These are phyloP conservation scores for Triticum urartu DNA, from an alignment of 176 grass and related monocot genomes.

Conservation along the genomic window DNA sequence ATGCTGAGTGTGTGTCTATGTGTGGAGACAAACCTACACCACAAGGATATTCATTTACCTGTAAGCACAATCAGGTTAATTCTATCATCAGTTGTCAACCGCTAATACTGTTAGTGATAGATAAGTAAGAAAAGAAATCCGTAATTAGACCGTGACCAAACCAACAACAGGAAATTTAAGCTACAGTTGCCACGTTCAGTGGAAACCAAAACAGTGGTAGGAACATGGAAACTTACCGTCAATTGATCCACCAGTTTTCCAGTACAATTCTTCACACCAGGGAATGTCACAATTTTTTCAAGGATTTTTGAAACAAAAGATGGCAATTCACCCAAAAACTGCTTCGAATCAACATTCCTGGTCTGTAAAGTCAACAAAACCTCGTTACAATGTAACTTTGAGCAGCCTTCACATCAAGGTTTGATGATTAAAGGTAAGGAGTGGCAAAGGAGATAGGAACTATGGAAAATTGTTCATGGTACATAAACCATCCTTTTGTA, in stretches of 20 bases:
- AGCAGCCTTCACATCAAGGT: background rate
- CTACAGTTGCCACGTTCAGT: background rate
- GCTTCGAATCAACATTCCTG: conserved; percentile 86
- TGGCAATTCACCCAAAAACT: conserved; percentile 84
- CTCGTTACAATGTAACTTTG: background rate
- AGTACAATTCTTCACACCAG: conserved; percentile 38
- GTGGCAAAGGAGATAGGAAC: background rate
- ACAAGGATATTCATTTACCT: conserved; percentile 96
- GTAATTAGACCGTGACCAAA: background rate
- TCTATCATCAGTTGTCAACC: background rate
- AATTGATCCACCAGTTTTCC: conserved; percentile 75
- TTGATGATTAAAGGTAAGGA: background rate
- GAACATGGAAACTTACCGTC: conserved; percentile 56
- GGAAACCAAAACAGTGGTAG: conserved; percentile 2
- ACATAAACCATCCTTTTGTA: no score
- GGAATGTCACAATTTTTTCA: conserved; percentile 60
- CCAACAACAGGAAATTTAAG: conserved; percentile 16
- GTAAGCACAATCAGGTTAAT: conserved; percentile 38
- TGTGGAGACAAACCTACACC: conserved; percentile 95
- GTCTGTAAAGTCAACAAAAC: conserved; percentile 40
- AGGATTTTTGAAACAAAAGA: conserved; percentile 65
- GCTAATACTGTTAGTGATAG: background rate
- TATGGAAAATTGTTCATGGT: background rate
- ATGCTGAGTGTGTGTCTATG: conserved; percentile 96
- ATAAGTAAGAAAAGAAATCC: background rate